Evolutionary conservation across 768 basidiomycete genomes (phyloP), one percentile per base, ranked within the genome.

Genomic region (Fibroporia radiculosa): DNA sequence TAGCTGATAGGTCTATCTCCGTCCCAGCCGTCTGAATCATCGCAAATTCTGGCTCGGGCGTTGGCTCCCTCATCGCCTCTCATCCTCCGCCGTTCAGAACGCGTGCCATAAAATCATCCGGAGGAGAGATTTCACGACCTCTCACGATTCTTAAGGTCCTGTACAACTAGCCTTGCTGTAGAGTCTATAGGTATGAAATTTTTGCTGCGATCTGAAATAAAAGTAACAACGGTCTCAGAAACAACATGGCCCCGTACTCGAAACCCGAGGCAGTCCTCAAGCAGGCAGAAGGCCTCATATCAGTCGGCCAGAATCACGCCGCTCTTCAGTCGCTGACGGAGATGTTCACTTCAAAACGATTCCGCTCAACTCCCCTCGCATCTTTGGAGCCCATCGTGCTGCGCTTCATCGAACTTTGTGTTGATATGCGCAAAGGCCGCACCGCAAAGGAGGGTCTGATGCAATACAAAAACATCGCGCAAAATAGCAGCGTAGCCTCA

Each of bases 401-500:
- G 53, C 85, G 91, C 47, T 97, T 95, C 69, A 80, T 98, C 69
- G 89, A 93, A 59, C 85, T 99, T 38, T 98, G 92, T 61, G 92
- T 97, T 49, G 84, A 91, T 49, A 83, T 96, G 76, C 80, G 91
- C 53, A 93, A 93, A 65, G 93, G 93, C 1, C 77, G 91, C 22
- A 84, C 88, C 22, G 93, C 93, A 19, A 93, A 95, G 64, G 92
- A 93, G 60, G 93, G 91, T 19, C 78, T 98, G 38, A 90, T 95
- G 82, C 85, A 91, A 60, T 96, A 90, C 78, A 97, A 96, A 71
- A 97, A 97, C 62, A 92, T 96, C 55, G 92, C 92, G 0, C 95
- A 99, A 59, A 92, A 93, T 56, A 81, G 84, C 18, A 89, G 79
- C 62, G 91, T 97, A 32, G 78, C 77, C 39, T 90, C 86, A 50